Evolutionary conservation across 176 grass and related monocot genomes (phyloP).

Genomic region (Phragmites australis): DNA sequence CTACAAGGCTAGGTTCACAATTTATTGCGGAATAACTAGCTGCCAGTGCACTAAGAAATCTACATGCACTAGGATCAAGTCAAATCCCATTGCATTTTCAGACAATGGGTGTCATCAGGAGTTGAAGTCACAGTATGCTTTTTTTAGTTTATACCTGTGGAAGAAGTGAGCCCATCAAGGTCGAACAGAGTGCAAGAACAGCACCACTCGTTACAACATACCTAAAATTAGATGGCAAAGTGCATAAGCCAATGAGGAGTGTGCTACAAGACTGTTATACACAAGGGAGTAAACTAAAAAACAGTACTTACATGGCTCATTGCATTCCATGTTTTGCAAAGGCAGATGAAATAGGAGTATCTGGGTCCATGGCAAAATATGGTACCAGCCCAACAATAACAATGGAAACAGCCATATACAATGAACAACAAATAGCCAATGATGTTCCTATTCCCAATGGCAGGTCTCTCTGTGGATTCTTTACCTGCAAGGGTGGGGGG

Average conservation of each 20-base stretch:
- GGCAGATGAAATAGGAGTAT: slow-evolving; percentile 97
- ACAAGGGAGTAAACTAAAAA: slow-evolving; percentile 9
- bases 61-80: not conserved
- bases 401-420: slow-evolving; percentile 93
- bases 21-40: not conserved
- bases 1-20: slow-evolving; percentile 9
- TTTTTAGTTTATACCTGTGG: slow-evolving; percentile 66
- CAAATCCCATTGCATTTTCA: slow-evolving; percentile 4
- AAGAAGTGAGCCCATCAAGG: slow-evolving; percentile 95
- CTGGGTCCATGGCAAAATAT: slow-evolving; percentile 91
- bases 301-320: slow-evolving; percentile 79
- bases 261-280: not conserved
- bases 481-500: slow-evolving; percentile 56
- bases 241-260: slow-evolving; percentile 9
- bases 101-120: not conserved
- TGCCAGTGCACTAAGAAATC: not conserved
- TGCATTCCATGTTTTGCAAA: slow-evolving; percentile 82
- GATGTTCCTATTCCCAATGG: slow-evolving; percentile 82
- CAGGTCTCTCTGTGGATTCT: slow-evolving; percentile 90
- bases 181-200: slow-evolving; percentile 94
- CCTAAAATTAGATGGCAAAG: slow-evolving; percentile 54
- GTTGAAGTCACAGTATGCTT: slow-evolving; percentile 25
- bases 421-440: slow-evolving; percentile 72
- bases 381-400: slow-evolving; percentile 95
- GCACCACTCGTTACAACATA: slow-evolving; percentile 86